Base-by-base conservation (phyloP, 495 filamentous ascomycete species). In the Pseudevernia furfuracea region DNA sequence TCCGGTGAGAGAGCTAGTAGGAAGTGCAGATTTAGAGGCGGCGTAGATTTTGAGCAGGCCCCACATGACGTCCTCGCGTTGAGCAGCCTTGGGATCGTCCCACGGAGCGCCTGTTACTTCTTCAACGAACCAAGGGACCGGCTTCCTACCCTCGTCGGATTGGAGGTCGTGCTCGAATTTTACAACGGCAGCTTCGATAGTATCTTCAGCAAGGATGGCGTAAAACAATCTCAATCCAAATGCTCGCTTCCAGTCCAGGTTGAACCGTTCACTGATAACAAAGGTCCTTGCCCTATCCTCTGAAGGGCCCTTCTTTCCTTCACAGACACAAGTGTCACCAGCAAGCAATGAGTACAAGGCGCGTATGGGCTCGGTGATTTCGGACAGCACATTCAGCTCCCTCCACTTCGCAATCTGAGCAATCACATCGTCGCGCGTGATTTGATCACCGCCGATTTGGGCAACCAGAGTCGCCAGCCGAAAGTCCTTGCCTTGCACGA, bases 201-300 rank as follows among this genome's bases (percentile, higher is more conserved):
- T 79, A 43, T 90, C 85, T 56, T 86, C 80, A 36, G 85, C 78
- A 14, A 80, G 78, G 52, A 85, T 89, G 46, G 82, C 84, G 73
- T 96, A 97, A 86, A 89, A 96, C 12, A 97, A 80, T 58, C 92
- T 85, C 28, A 98, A 80, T 19, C 90, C 95, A 72, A 98, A 96
- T 1, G 91, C 87, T 68, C 94, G 91, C 74, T 88, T 84, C 94
- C 94, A 98, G 72, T 95, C 87, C 39, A 98, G 78, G 11, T 85
- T 83, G 70, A 97, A 98, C 21, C 85, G 84, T 66, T 88, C 81
- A 7, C 89, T 86, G 61, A 97, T 87, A 44, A 83, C 79, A 67
- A 97, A 96, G 1, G 84, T 85, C 21, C 82, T 81, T 11, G 86
- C 82, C 56, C 87, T 83, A 74, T 96, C 88, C 72, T 98, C 94